Conservation (phyloP, 208 protist species). For the Trypanosoma platydactyli region DNA sequence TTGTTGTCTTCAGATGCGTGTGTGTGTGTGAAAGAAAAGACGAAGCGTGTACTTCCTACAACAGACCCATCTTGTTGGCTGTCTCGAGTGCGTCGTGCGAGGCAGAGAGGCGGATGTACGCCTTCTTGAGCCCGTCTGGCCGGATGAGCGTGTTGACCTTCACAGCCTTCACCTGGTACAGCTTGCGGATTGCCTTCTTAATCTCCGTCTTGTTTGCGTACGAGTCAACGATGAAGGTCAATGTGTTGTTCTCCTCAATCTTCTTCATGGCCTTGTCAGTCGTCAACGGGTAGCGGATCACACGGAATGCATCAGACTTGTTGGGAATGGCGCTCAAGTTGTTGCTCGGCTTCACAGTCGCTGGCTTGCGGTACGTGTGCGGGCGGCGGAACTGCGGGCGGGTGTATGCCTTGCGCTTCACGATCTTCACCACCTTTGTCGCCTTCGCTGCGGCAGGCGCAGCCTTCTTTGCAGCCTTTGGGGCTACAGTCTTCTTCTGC, state of each 20-base stretch:
- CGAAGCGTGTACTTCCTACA: slow-evolving; percentile 44
- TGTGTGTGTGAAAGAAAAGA: too few species aligned
- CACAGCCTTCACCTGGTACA: slow-evolving; percentile 97
- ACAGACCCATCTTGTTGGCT: slow-evolving; percentile 97
- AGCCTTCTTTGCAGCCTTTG: slow-evolving; percentile 30
- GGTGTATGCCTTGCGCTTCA: slow-evolving; percentile 95
- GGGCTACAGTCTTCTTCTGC: slow-evolving; percentile 71
- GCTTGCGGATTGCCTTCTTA: slow-evolving; percentile 96
- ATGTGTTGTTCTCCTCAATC: slow-evolving; percentile 99
- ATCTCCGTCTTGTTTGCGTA: slow-evolving; percentile 98
- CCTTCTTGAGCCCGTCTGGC: slow-evolving; percentile 98
- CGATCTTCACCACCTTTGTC: slow-evolving; percentile 87
- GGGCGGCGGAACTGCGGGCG: slow-evolving; percentile 96
- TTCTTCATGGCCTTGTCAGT: slow-evolving; percentile 99
- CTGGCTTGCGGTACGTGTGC: slow-evolving; percentile 92
- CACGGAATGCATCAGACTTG: slow-evolving; percentile 85
- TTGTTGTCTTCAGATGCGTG: not conserved
- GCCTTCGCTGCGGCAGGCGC: slow-evolving; percentile 27
- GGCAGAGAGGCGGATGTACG: slow-evolving; percentile 96
- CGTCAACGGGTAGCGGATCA: slow-evolving; percentile 98
- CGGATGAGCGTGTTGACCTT: slow-evolving; percentile 99
- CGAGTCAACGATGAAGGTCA: slow-evolving; percentile 99
- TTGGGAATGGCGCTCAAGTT: slow-evolving; percentile 78
- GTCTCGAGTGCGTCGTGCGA: slow-evolving; percentile 97
- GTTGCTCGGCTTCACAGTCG: slow-evolving; percentile 92